Evolutionary conservation across 257 asterid species (phyloP), one percentile per base, ranked within the genome.

Genomic region (Nicotiana tomentosiformis): DNA sequence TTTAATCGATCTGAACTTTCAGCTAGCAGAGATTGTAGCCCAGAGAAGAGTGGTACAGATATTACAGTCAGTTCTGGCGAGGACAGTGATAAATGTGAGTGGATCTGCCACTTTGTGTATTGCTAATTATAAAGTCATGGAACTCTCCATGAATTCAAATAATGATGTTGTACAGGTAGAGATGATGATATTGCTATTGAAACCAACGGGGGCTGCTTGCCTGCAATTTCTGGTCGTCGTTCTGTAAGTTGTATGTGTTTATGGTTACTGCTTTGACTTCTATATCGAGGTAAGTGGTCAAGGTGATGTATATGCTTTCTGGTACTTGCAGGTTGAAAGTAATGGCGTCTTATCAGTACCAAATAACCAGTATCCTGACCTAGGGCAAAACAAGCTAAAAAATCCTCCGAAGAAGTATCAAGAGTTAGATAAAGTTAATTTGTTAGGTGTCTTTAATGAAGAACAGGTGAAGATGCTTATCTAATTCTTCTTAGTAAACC

Each of bases 211-310:
- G 88, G 74, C 80, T 82, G 88, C 86, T 87, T 91, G 61, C 89
- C 91, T 80, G 92, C 62, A 51, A 80, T 85, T 83, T 88, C 90
- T 89, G 97, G 96, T 91, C 97, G 94, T 90, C 93, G 92, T 92
- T 92, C 92, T 96, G 99, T 96, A 96, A 96, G 98, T 96, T 96
- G 97, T 94, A 96, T 93, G 98, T 95, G 94, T 90, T 91, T 93
- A 83, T 90, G 90, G 90, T 87, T 90, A 82, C 88, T 80, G 88
- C 77, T 70, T 85, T 85, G 86, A 78, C 56, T 88, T 86, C 83
- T 83, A 79, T 84, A 85, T 87, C 84, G 82, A 55, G 88, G 85
- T 87, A 83, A 82, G 62, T 88, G 70, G 91, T 87, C 90, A 87
- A 82, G 89, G 81, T 94, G 89, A 93, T 91, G 81, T 87, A 83